Percentiles rank a stretch among this genome's conserved stretches.
Conservation (phyloP, 192 early-diverging fungal genomes). For the Podila epigama region DNA sequence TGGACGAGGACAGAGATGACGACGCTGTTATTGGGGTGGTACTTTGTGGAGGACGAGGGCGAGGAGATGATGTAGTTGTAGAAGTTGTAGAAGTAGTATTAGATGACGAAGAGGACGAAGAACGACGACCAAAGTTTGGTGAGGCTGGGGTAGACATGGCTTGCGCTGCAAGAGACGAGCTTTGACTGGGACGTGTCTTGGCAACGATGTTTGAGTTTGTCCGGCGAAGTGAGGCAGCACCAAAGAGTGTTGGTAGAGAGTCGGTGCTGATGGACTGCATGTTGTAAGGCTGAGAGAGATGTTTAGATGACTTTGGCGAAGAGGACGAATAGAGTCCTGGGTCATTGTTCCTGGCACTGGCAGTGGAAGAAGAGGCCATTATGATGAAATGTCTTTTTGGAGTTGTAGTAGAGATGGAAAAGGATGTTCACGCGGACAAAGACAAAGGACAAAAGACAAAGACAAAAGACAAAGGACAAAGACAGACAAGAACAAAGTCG, state of each 20-base stretch:
- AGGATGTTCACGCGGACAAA: no score
- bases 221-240: slow-evolving; percentile 21
- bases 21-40: neutral
- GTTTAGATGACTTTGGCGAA: slow-evolving; percentile 17
- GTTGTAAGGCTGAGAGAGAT: slow-evolving; percentile 41
- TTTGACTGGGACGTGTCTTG: slow-evolving; percentile 18
- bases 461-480: no score
- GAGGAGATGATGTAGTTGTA: neutral
- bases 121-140: neutral
- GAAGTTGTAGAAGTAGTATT: neutral
- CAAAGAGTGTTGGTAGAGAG: slow-evolving; percentile 37
- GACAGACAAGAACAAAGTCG: no score
- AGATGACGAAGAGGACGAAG: neutral
- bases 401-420: no score
- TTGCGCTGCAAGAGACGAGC: slow-evolving; percentile 7
- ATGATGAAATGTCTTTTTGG: no score
- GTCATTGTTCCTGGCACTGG: neutral
- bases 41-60: neutral
- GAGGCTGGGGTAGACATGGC: slow-evolving; percentile 14
- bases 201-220: slow-evolving; percentile 30
- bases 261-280: slow-evolving; percentile 49
- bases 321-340: neutral
- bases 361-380: neutral
- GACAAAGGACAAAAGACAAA: no score
- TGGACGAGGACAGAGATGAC: no score